Conservation (phyloP, 2,329 filamentous ascomycete genomes). For the Fusarium citri region DNA sequence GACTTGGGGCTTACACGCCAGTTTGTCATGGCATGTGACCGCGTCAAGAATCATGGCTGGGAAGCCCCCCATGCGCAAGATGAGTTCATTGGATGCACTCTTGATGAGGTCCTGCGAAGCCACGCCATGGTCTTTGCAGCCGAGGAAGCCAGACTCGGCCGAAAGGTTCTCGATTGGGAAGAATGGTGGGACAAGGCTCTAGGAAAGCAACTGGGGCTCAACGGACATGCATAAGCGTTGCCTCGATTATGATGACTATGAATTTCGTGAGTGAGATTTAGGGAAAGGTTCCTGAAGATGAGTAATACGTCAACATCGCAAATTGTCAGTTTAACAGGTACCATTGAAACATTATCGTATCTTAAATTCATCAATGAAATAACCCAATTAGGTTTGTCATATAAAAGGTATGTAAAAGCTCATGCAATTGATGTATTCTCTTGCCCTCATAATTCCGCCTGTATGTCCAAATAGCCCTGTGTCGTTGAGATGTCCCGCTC, state of each 20-base stretch:
- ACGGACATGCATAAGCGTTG: neutral
- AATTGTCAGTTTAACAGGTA: neutral
- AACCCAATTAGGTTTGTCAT: constrained; percentile 23
- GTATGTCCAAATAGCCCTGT: constrained; percentile 15
- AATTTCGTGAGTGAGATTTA: neutral
- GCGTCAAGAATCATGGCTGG: constrained; percentile 78
- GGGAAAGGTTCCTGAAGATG: neutral
- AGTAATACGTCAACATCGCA: neutral
- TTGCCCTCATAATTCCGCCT: constrained; percentile 1
- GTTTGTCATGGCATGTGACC: constrained; percentile 84
- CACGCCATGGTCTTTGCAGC: constrained; percentile 95
- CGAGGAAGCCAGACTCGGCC: constrained; percentile 80
- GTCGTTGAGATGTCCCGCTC: neutral
- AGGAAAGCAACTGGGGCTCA: constrained; percentile 30
- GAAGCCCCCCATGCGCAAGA: constrained; percentile 77
- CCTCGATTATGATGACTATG: neutral
- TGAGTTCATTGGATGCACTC: constrained; percentile 80
- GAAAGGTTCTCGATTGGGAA: constrained; percentile 78
- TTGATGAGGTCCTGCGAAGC: constrained; percentile 89
- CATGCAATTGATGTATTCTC: constrained; percentile 25
- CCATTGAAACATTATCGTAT: constrained; percentile 18
- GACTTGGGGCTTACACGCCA: constrained; percentile 75
- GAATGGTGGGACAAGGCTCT: constrained; percentile 74
- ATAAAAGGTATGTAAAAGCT: constrained; percentile 36
- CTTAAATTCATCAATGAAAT: constrained; percentile 18